A percentile compares a stretch with the other conserved stretches of the same genome.
Evolutionary conservation across 805 yeast genomes (phyloP).

Genomic region (Grigorovia jiainica): DNA sequence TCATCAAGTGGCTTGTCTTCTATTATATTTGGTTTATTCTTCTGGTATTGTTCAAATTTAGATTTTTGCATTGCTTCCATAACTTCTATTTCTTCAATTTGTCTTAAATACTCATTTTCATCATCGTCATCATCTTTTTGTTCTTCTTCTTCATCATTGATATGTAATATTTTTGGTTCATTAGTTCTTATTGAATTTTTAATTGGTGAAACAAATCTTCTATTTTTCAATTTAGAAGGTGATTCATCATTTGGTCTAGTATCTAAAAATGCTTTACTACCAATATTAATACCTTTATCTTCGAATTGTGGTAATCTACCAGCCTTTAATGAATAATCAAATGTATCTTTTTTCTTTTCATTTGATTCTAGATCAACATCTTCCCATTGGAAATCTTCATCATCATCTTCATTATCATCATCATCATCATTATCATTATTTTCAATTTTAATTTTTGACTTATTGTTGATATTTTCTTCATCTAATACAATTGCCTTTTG

Average conservation of each 20-base stretch:
- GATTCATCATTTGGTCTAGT: conserved; percentile 17
- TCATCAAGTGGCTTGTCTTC: too few relatives aligned
- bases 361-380: conserved; percentile 42
- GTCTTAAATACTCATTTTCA: conserved; percentile 17
- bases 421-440: conserved; percentile 14
- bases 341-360: conserved; percentile 13
- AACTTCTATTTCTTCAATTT: conserved; percentile 29
- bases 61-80: conserved; percentile 30
- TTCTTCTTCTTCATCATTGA: neutral
- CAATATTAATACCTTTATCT: conserved; percentile 10
- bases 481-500: conserved; percentile 45
- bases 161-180: conserved; percentile 2
- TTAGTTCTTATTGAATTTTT: neutral
- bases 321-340: conserved; percentile 35
- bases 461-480: conserved; percentile 17
- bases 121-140: conserved; percentile 12
- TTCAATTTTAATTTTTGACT: conserved; percentile 8
- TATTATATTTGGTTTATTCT: neutral
- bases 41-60: conserved; percentile 5
- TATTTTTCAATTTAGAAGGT: conserved; percentile 11
- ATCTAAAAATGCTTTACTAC: conserved; percentile 26
- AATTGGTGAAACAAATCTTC: neutral
- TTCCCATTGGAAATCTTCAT: conserved; percentile 53
- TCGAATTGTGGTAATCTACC: conserved; percentile 30
- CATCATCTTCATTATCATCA: conserved; percentile 26